Base-by-base conservation (phyloP, 306 rosid genomes). In the Mucuna pruriens region DNA sequence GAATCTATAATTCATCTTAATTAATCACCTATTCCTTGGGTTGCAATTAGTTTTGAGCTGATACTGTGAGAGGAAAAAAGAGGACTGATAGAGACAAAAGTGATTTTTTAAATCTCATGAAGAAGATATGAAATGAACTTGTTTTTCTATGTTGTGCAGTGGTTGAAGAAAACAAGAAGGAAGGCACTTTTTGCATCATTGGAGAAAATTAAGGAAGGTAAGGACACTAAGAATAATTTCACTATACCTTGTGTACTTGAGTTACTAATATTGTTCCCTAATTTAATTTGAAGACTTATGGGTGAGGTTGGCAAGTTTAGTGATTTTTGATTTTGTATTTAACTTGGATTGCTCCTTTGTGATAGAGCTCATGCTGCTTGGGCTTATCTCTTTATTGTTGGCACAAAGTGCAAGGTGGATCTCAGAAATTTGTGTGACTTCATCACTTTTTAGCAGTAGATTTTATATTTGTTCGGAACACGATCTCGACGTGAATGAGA, bases 161-260 rank as follows among this genome's bases (percentile, higher is more conserved):
- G 99, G 99, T 83, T 95, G 84, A 84, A 89, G 95, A 90, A 84
- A 84, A 93, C 95, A 15, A 89, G 91, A 84, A 90, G 97, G 84
- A 95, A 95, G 80, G 99, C 97, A 38, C 92, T 95, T 17, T 90
- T 86, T 87, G 92, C 89, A 84, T 93, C 99, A 16, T 80, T 95
- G 44, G 97, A 93, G 88, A 95, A 95, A 89, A 90, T 93, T 78
- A 95, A 95, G 89, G 97, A 95, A 93, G 99, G 99, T 91, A 72
- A 25, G 33, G 25, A 34, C 63, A 26, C 40, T 12, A 52, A 38
- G 13, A 13, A 63, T n/a, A 3, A 63, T 36, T 76, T 15, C 46
- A 10, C 20, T 44, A 6, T 33, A 54, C 23, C 72, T 71, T 60
- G 2, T 68, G 70, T 34, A 26, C 60, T 3, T 7, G 29, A 61